Evolutionary conservation across 192 early-diverging fungal genomes (phyloP).

Genomic region (Umbelopsis sp.): DNA sequence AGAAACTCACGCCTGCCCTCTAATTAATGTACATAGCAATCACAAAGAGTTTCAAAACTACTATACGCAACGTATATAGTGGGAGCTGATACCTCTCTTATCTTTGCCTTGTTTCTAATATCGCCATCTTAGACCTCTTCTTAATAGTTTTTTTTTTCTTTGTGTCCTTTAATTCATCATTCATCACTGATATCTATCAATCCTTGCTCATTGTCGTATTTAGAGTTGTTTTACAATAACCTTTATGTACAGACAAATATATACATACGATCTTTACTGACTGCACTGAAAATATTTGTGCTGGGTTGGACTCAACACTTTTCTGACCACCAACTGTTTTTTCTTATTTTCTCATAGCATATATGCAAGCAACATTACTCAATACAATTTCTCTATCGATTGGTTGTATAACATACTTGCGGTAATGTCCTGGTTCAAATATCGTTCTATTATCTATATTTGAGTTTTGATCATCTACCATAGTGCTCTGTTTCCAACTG

Average conservation of each 20-base stretch:
- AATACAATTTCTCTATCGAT: not conserved
- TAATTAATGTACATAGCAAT: conserved; percentile 20
- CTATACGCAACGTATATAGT: conserved; percentile 14
- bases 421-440: not conserved
- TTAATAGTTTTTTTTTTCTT: conserved; percentile 1
- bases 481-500: not conserved
- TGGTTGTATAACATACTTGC: not conserved
- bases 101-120: conserved; percentile 20
- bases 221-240: not conserved
- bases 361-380: not conserved
- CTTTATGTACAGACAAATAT: not conserved
- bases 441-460: not conserved
- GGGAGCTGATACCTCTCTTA: conserved; percentile 18
- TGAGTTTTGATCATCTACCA: not conserved
- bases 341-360: not conserved
- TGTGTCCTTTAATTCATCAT: conserved; percentile 14
- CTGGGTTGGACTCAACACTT: too few species aligned
- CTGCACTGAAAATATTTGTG: too few species aligned
- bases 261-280: too few species aligned
- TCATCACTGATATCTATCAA: conserved; percentile 10
- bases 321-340: too few species aligned
- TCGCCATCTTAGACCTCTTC: conserved; percentile 14
- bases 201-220: conserved; percentile 9
- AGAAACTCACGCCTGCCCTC: not conserved
- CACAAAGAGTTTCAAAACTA: conserved; percentile 19